Evolutionary conservation across 2,329 filamentous ascomycete species (phyloP), one percentile per base, ranked within the genome.

Genomic region (Colletotrichum trifolii): DNA sequence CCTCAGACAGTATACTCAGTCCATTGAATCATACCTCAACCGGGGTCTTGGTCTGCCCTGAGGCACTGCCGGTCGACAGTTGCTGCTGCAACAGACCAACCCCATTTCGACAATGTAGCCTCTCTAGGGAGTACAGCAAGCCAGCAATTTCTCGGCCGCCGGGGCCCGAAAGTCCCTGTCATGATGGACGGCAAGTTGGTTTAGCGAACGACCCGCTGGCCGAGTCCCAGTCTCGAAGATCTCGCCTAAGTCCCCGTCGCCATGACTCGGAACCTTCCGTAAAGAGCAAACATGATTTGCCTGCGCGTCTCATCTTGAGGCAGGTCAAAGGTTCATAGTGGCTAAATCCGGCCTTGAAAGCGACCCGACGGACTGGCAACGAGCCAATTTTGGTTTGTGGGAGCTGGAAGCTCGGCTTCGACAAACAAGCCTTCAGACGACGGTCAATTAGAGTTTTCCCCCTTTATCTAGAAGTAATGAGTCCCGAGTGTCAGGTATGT

Each of bases 291-390:
- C 36, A 42, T 50, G 55, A 58, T 58, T 58, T 46, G 35, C 25
- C 55, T 42, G 55, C 34, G 43, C 46, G 55, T 58, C 55, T 58
- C 55, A 58, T 58, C 36, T 58, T 58, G 55, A 58, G 38, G 46
- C 55, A 58, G n/a, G 33, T 47, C 17, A 34, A 56, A 56, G 15
- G n/a, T 4, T 10, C 10, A 48, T 34, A 34, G 42, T 58, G n/a
- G 8, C 6, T 35, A 11, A 38, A 10, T 11, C 5, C 15, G 15
- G 13, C 6, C 15, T 42, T 15, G 4, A 1, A 17, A 17, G 9
- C 36, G 17, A 15, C 25, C 42, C 33, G 45, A 34, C 12, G 3
- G 10, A 11, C 25, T 8, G 40, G 39, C 11, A 45, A 33, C 7
- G 34, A 55, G 42, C 7, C 36, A 33, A 38, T 39, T 8, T 12